Base-by-base conservation (phyloP, 75 land plant genomes). In the Isoetes taiwanensis region DNA sequence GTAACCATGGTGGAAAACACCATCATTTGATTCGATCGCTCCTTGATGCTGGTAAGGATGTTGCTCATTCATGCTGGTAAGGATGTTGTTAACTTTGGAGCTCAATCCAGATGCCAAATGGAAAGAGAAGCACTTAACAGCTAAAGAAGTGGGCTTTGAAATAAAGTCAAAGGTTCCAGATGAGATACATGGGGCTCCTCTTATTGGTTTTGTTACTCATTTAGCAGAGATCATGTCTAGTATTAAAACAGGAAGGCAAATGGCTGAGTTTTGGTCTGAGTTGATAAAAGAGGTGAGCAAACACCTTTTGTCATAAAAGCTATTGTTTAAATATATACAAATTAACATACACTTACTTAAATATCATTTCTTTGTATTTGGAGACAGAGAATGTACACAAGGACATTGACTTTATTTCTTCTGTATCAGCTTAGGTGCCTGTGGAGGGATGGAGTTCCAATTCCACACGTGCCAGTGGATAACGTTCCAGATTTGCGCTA, bases 131-230 rank as follows among this genome's bases (percentile, higher is more conserved):
- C 21, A 62, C 31, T 27, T 30, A 41, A 60, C 46, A 35, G 11
- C 30, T 41, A 64, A 21, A n/a, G n/a, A 37, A 9, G 60, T 50
- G 31, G 33, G 21, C 23, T 34, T 41, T 53, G 9, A 43, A n/a
- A 53, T 40, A 28, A 38, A 58, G 0, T 54, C 63, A 32, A 66
- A 34, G 28, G 72, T 91, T 46, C 71, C 72, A 14, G 83, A 58
- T 56, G 88, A 93, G 30, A 70, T 84, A 30, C 85, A 78, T 69
- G 89, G 81, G 29, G 85, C 98, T 41, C 95, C 98, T 34, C 82
- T 83, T 29, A 70, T 69, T 17, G 77, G 86, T 66, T 81, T 93
- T 73, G 68, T 87, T 68, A 64, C 79, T 43, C 74, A 72, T 58
- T 56, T 93, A 17, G 70, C 98, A 46, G 81, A 81, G 68, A 70